phyloP scores from a whole-genome alignment of 768 basidiomycete species.

The Hericium rajendrae region DNA sequence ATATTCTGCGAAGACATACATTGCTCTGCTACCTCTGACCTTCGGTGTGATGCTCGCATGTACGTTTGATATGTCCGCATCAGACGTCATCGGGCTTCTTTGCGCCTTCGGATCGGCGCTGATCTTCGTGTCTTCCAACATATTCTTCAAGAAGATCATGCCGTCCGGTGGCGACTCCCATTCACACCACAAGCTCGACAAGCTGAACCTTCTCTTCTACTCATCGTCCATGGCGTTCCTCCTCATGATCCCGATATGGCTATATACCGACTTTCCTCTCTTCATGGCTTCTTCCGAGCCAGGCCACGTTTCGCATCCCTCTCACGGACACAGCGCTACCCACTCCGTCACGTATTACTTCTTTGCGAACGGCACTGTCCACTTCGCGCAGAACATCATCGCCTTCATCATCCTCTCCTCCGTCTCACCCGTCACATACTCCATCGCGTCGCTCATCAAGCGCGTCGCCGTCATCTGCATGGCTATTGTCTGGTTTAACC shows the following conservation, averaged over 20 bases:
- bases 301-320: slow-evolving; percentile 34
- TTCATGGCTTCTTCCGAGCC: slow-evolving; percentile 41
- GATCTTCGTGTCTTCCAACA: slow-evolving; percentile 96
- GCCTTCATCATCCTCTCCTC: slow-evolving; percentile 94
- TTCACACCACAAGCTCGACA: slow-evolving; percentile 78
- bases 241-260: slow-evolving; percentile 94
- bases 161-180: slow-evolving; percentile 39
- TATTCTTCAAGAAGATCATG: slow-evolving; percentile 99
- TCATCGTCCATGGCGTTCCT: slow-evolving; percentile 91
- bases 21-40: slow-evolving; percentile 90
- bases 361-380: slow-evolving; percentile 89
- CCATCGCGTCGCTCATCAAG: slow-evolving; percentile 95
- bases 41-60: slow-evolving; percentile 96
- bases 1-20: slow-evolving; percentile 85
- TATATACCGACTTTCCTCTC: slow-evolving; percentile 74
- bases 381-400: slow-evolving; percentile 95
- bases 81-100: slow-evolving; percentile 77
- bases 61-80: slow-evolving; percentile 85
- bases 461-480: slow-evolving; percentile 97
- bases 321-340: slow-evolving; percentile 34
- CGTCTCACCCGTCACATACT: slow-evolving; percentile 97
- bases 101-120: slow-evolving; percentile 96
- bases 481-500: slow-evolving; percentile 94
- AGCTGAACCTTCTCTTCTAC: slow-evolving; percentile 91
- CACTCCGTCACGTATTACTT: slow-evolving; percentile 76